Conservation (phyloP, 192 early-diverging fungal species). For the Gigaspora rosea region DNA sequence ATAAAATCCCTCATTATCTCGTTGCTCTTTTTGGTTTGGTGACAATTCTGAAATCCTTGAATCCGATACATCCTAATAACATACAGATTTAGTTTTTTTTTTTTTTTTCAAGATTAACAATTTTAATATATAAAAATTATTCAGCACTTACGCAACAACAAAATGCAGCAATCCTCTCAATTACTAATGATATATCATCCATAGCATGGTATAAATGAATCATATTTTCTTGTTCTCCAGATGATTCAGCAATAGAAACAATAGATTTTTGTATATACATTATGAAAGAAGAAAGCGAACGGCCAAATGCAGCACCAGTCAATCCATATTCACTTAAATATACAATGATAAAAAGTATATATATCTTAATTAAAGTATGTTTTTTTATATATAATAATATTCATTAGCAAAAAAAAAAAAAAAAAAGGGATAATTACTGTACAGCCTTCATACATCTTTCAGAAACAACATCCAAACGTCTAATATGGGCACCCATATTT, state of each 20-base stretch:
- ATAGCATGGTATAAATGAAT: slow-evolving; percentile 36
- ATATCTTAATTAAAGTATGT: neutral
- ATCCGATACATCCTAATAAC: slow-evolving; percentile 12
- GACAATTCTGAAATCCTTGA: neutral
- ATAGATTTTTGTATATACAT: slow-evolving; percentile 34
- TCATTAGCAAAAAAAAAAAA: too few relatives aligned
- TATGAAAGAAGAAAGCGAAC: slow-evolving; percentile 25
- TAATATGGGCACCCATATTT: slow-evolving; percentile 33
- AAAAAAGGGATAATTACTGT: slow-evolving; percentile 25
- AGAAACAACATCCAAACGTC: slow-evolving; percentile 32
- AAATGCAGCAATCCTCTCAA: slow-evolving; percentile 32
- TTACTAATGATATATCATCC: slow-evolving; percentile 31
- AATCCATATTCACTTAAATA: slow-evolving; percentile 34
- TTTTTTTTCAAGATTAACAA: neutral
- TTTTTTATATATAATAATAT: neutral
- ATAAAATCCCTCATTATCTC: slow-evolving; percentile 33
- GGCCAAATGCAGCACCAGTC: slow-evolving; percentile 40
- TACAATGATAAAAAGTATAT: neutral
- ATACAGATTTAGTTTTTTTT: neutral
- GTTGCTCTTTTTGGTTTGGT: slow-evolving; percentile 14
- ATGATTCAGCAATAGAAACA: slow-evolving; percentile 12
- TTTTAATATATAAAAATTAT: neutral
- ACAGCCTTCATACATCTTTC: slow-evolving; percentile 21
- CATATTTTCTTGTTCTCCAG: neutral
- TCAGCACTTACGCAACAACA: slow-evolving; percentile 33